phyloP scores from a whole-genome alignment of 176 grass and related monocot species.

The Avena sativa region DNA sequence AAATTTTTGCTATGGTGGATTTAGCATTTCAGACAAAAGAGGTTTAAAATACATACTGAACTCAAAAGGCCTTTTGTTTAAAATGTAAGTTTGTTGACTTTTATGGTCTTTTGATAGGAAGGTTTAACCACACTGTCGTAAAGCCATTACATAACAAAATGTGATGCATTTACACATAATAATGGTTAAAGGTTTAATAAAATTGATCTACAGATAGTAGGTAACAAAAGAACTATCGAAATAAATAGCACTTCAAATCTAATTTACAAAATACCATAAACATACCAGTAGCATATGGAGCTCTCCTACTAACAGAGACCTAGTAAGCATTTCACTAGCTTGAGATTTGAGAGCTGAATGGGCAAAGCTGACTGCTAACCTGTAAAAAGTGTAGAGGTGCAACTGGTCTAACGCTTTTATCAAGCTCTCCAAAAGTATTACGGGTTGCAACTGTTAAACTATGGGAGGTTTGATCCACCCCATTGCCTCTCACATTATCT shows the following conservation, averaged over 20 bases:
- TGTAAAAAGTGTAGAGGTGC: conserved; percentile 92
- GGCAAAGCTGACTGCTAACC: conserved; percentile 46
- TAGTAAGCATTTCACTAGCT: conserved; percentile 22
- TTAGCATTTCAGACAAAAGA: conserved; percentile 33
- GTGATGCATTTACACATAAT: neutral
- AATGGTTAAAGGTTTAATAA: neutral
- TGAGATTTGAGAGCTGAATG: neutral
- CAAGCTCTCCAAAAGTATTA: conserved; percentile 93
- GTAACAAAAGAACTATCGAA: neutral
- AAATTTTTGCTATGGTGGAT: neutral
- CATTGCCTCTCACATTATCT: conserved; percentile 76
- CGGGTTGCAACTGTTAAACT: conserved; percentile 90
- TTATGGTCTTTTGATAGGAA: neutral
- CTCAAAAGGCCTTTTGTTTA: neutral
- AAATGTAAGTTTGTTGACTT: neutral
- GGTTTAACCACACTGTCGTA: neutral
- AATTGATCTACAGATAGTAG: neutral
- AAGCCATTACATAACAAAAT: neutral
- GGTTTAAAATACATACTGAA: conserved; percentile 11
- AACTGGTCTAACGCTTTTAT: conserved; percentile 80
- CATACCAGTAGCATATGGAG: conserved; percentile 15
- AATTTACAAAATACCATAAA: neutral
- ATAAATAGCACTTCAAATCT: neutral
- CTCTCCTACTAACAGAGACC: neutral
- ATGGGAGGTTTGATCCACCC: conserved; percentile 90